Conservation (phyloP, 495 filamentous ascomycete genomes). For the Evernia prunastri region DNA sequence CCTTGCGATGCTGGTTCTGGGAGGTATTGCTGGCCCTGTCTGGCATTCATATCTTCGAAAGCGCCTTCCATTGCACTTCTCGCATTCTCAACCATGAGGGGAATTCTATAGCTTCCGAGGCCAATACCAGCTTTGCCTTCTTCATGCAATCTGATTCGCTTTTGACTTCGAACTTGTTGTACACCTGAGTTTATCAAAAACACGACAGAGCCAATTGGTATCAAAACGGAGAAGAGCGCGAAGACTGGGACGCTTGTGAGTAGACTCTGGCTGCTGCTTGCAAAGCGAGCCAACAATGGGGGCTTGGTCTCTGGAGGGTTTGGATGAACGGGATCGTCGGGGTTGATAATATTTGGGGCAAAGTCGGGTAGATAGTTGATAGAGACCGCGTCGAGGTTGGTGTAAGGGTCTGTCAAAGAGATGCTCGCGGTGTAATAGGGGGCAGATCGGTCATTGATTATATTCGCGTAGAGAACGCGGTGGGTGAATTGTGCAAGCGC, state of each 20-base stretch:
- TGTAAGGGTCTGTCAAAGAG: conserved; percentile 66
- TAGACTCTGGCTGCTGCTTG: conserved; percentile 30
- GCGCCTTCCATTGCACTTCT: conserved; percentile 65
- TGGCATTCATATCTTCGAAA: conserved; percentile 60
- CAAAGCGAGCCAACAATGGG: conserved; percentile 29
- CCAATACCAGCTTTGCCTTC: conserved; percentile 58
- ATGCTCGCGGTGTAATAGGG: conserved; percentile 78
- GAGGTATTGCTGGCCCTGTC: conserved; percentile 57
- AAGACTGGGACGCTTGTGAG: conserved; percentile 48
- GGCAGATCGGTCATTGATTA: conserved; percentile 74
- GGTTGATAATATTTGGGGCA: conserved; percentile 69
- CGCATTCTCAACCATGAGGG: conserved; percentile 61
- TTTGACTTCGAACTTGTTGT: conserved; percentile 63
- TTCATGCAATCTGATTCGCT: conserved; percentile 71
- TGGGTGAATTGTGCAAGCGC: conserved; percentile 68
- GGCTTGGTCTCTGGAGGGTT: conserved; percentile 34
- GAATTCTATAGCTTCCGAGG: conserved; percentile 63
- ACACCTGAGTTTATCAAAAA: conserved; percentile 71
- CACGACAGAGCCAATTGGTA: conserved; percentile 59
- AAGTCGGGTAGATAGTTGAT: conserved; percentile 71
- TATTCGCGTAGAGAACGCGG: conserved; percentile 72
- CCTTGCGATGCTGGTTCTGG: conserved; percentile 34
- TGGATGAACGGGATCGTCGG: conserved; percentile 52
- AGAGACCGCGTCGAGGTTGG: conserved; percentile 53
- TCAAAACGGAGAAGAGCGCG: conserved; percentile 54